Conservation (phyloP, 2,329 filamentous ascomycete species). For the Dactylellina haptotyla region DNA sequence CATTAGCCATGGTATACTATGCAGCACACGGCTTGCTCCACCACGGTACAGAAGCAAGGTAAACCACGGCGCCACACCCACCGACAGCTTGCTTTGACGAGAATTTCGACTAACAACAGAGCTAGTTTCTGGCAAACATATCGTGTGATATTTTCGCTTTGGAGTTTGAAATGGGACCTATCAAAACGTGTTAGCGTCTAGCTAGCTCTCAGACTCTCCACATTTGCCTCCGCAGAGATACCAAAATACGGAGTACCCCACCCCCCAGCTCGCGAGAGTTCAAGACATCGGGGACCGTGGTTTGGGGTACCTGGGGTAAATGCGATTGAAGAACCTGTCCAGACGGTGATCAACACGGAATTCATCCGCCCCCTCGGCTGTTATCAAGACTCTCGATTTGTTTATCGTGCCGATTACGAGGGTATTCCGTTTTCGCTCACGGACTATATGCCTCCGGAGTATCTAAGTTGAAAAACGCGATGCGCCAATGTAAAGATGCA, state of each 20-base stretch:
- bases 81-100: constrained; percentile 29
- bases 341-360: constrained; percentile 36
- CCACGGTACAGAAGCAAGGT: constrained; percentile 28
- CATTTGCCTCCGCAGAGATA: constrained; percentile 14
- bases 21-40: constrained; percentile 13
- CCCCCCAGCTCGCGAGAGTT: constrained; percentile 18
- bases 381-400: constrained; percentile 37
- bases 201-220: neutral
- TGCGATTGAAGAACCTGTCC: neutral
- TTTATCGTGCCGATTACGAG: constrained; percentile 18
- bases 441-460: constrained; percentile 44
- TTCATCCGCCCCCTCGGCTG: constrained; percentile 51
- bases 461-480: constrained; percentile 14
- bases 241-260: constrained; percentile 35
- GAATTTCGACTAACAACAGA: neutral
- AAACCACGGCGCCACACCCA: constrained; percentile 53
- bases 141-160: constrained; percentile 4
- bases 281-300: constrained; percentile 34
- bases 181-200: neutral
- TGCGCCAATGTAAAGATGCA: constrained; percentile 28
- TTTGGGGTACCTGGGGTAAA: constrained; percentile 12
- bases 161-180: neutral
- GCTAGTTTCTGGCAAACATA: neutral
- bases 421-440: constrained; percentile 16
- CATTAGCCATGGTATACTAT: constrained; percentile 42